Evolutionary conservation across 768 basidiomycete genomes (phyloP).

Genomic region (Serendipita sp.): DNA sequence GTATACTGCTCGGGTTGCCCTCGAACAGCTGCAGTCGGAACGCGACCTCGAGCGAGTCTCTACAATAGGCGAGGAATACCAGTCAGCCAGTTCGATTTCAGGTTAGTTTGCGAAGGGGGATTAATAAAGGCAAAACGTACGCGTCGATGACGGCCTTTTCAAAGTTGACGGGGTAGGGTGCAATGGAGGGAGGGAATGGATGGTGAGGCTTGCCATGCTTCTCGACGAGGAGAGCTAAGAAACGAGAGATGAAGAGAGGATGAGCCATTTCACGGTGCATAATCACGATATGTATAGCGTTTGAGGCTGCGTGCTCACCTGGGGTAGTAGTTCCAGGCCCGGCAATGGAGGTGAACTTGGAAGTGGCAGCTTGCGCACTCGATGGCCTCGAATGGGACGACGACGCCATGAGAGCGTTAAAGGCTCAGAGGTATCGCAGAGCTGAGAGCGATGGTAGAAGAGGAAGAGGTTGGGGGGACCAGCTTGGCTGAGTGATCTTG

Average conservation of each 20-base stretch:
- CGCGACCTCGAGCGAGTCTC: not conserved
- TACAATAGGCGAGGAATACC: not conserved
- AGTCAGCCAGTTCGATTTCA: not conserved
- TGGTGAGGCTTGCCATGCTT: slow-evolving; percentile 6
- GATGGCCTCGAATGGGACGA: too few species aligned
- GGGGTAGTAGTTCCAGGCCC: too few species aligned
- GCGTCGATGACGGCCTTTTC: slow-evolving; percentile 1
- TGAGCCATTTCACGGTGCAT: too few species aligned
- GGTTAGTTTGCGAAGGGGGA: not conserved
- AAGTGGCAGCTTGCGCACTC: too few species aligned
- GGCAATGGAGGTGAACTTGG: too few species aligned
- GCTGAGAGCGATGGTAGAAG: too few species aligned
- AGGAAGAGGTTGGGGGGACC: too few species aligned
- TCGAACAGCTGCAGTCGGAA: slow-evolving; percentile 1
- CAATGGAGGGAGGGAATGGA: not conserved
- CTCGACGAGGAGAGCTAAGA: not conserved
- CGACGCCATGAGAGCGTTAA: too few species aligned
- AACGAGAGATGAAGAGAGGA: not conserved
- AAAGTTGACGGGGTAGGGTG: not conserved
- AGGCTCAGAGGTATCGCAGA: too few species aligned
- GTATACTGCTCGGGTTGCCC: not conserved
- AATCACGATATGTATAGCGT: too few species aligned
- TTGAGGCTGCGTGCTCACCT: too few species aligned
- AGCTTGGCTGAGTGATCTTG: too few species aligned
- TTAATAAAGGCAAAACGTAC: not conserved